Conservation (phyloP, 495 filamentous ascomycete genomes). For the Xylaria longipes region DNA sequence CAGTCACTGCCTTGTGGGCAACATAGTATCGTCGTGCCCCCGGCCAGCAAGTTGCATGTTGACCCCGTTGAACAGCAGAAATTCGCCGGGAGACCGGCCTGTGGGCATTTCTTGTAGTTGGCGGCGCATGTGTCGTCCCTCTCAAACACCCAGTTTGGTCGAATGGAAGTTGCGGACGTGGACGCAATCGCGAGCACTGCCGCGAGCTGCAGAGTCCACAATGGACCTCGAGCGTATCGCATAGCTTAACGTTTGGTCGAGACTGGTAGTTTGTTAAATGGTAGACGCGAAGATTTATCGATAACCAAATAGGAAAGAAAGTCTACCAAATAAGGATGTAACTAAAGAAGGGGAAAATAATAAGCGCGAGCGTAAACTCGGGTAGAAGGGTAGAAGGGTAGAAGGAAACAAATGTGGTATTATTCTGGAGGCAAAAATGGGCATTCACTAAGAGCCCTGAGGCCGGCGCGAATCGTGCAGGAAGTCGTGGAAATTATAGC, state of each 20-base stretch:
- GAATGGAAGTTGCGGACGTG: conserved; percentile 40
- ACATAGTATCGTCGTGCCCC: conserved; percentile 73
- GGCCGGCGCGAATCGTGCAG: conserved; percentile 22
- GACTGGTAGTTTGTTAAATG: not conserved
- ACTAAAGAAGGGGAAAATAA: conserved; percentile 10
- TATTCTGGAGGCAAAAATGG: conserved; percentile 24
- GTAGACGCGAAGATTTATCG: not conserved
- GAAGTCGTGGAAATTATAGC: conserved; percentile 33
- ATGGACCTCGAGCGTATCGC: conserved; percentile 30
- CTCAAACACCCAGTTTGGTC: conserved; percentile 39
- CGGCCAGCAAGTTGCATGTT: conserved; percentile 71
- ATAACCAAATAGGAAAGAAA: conserved; percentile 3
- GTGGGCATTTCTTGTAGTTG: conserved; percentile 55
- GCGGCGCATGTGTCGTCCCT: conserved; percentile 44
- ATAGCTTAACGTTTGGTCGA: conserved; percentile 4
- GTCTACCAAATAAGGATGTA: conserved; percentile 12
- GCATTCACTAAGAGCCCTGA: conserved; percentile 32
- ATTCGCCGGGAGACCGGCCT: conserved; percentile 62
- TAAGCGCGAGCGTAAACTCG: conserved; percentile 28
- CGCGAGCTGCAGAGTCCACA: conserved; percentile 39
- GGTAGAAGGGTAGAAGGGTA: not conserved
- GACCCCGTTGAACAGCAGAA: conserved; percentile 76
- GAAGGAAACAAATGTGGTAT: not conserved
- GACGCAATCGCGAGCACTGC: conserved; percentile 39
- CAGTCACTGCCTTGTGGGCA: conserved; percentile 72